Base-by-base conservation (phyloP, 176 grass and related monocot genomes). In the Oryza punctata region DNA sequence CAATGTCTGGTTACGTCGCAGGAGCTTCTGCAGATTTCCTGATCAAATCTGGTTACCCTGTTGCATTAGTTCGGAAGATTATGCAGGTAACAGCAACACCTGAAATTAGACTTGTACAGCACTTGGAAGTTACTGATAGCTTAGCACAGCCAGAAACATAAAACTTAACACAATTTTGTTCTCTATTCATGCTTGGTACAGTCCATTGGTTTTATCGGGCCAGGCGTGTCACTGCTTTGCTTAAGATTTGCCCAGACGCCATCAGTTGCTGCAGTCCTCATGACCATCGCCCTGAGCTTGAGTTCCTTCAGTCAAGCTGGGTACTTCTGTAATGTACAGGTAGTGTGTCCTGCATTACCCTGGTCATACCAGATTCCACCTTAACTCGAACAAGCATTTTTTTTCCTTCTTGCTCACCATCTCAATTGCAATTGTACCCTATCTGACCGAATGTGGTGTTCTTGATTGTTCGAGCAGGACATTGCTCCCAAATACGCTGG, bases 301-400 rank as follows among this genome's bases (percentile, higher is more conserved):
- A 91, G 93, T 93, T 98, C 96, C 25, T 98, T 91, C 43, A 68
- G 96, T 63, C 96, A 98, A 89, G 96, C 96, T 27, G 96, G 93
- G 12, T 98, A 98, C 82, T 93, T 98, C 9, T 90, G 90, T 63
- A 98, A 95, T 76, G 86, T 98, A 80, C 96, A 98, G 82, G 96
- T 98, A 89, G 5, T 3, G 71, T 33, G 72, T 84, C 45, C 63
- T 77, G 37, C 71, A 18, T 47, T 24, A 24, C 10, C 57, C 9
- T 23, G n/a, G n/a, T 60, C 6, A 23, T 59, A 60, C 21, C 21
- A 61, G n/a, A 68, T 76, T 26, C 12, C 72, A 78, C 57, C 52
- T 80, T 45, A 47, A 85, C 6, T 29, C 12, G 1, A 63, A 64
- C n/a, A 26, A 49, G 41, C n/a, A n/a, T 10, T 41, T 41, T 47